These are phyloP conservation scores for Cladosporium sp. DNA, from an alignment of 2,329 filamentous ascomycete genomes.

Conservation along the genomic window DNA sequence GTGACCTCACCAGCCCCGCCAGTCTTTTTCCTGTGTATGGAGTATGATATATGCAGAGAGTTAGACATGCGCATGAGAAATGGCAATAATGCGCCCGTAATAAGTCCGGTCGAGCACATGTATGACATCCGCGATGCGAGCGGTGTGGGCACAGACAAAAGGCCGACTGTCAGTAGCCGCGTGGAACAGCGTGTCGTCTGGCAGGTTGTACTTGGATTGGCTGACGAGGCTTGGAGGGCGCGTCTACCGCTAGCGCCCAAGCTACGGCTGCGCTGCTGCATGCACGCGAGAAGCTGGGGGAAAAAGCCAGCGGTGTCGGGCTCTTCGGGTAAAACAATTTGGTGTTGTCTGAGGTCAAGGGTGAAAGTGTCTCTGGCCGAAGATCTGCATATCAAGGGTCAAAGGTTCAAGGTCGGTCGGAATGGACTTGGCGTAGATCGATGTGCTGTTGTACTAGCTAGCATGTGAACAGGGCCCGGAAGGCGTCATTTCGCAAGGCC, in stretches of 20 bases:
- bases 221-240: constrained; percentile 2
- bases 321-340: constrained; percentile 10
- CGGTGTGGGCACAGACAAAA: constrained; percentile 14
- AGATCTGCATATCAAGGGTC: constrained; percentile 10
- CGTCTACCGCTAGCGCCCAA: constrained; percentile 9
- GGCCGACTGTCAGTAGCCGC: constrained; percentile 15
- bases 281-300: constrained; percentile 12
- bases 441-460: background rate
- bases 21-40: background rate
- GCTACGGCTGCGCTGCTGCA: constrained; percentile 10
- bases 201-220: constrained; percentile 5
- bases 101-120: constrained; percentile 12
- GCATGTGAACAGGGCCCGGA: constrained; percentile 13
- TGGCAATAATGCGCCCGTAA: constrained; percentile 8
- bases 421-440: background rate
- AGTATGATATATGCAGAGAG: constrained; percentile 1
- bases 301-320: constrained; percentile 4
- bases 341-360: background rate
- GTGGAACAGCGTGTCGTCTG: constrained; percentile 15
- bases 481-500: constrained; percentile 10
- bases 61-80: background rate
- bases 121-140: constrained; percentile 12
- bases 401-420: background rate
- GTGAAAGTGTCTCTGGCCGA: constrained; percentile 12
- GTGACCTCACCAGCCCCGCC: constrained; percentile 15